These are phyloP conservation scores for Alnus rubra DNA, from an alignment of 306 rosid genomes.

Conservation along the genomic window DNA sequence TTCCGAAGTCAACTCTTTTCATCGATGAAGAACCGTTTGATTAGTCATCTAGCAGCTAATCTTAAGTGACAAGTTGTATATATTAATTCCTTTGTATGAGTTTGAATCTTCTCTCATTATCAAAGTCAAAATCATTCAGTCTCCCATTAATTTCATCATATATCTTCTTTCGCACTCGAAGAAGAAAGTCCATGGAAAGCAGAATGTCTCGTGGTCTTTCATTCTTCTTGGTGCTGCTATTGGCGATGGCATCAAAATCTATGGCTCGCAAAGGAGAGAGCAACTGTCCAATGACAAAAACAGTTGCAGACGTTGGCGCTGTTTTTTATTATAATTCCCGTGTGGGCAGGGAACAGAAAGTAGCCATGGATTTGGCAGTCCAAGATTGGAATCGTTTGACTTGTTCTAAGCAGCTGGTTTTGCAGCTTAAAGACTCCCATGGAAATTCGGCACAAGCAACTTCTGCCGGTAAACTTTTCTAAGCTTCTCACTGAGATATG, in stretches of 20 bases:
- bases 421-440: constrained; percentile 27
- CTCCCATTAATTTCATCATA: no score
- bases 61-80: no score
- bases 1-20: no score
- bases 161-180: no score
- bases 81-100: no score
- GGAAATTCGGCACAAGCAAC: constrained; percentile 29
- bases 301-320: constrained; percentile 26
- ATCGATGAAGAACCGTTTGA: no score
- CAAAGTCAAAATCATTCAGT: no score
- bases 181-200: no score
- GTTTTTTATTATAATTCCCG: constrained; percentile 34
- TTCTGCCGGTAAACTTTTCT: constrained; percentile 33
- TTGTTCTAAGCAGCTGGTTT: constrained; percentile 14
- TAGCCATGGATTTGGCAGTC: constrained; percentile 53
- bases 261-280: neutral
- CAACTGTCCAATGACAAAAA: neutral
- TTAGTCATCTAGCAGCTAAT: no score
- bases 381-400: constrained; percentile 26
- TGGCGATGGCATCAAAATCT: constrained; percentile 18
- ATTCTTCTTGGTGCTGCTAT: constrained; percentile 9
- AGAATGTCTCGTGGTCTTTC: neutral
- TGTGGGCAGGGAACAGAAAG: constrained; percentile 46
- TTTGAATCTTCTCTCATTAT: no score
- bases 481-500: no score